Conservation (phyloP, 495 filamentous ascomycete genomes). For the Hypomontagnella submonticulosa region DNA sequence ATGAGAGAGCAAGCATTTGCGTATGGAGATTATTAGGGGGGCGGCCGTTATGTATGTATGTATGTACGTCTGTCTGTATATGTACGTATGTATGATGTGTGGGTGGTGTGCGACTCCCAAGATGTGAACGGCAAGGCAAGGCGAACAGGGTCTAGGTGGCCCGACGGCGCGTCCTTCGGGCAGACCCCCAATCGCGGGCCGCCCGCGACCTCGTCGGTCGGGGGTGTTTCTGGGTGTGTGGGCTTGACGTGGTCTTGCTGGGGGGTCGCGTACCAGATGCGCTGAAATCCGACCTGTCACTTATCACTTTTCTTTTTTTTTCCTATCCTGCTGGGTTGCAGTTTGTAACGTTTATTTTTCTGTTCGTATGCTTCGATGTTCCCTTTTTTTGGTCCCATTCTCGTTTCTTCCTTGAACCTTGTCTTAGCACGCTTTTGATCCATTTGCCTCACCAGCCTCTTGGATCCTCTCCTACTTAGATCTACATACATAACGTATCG, state of each 20-base stretch:
- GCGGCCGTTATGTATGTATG: slow-evolving; percentile 9
- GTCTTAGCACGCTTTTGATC: neutral
- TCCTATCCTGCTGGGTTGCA: neutral
- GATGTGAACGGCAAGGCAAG: slow-evolving; percentile 35
- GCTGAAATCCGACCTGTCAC: slow-evolving; percentile 34
- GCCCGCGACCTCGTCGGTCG: slow-evolving; percentile 29
- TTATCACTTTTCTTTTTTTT: slow-evolving; percentile 32
- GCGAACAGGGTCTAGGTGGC: slow-evolving; percentile 23
- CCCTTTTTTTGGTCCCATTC: neutral
- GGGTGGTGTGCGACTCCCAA: slow-evolving; percentile 34
- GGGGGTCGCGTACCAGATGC: slow-evolving; percentile 25
- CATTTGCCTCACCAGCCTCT: neutral
- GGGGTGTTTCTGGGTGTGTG: slow-evolving; percentile 6
- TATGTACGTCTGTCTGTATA: neutral
- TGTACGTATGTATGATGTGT: slow-evolving; percentile 3
- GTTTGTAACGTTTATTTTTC: neutral
- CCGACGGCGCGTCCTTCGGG: slow-evolving; percentile 42
- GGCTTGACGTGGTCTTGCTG: slow-evolving; percentile 36
- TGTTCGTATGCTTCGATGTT: neutral
- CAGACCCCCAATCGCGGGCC: slow-evolving; percentile 45
- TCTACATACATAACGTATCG: too few relatives aligned
- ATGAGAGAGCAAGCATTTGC: neutral
- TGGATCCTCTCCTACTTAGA: too few relatives aligned
- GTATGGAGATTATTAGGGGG: slow-evolving; percentile 21
- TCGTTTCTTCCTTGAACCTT: too few relatives aligned